Conservation (phyloP, 2,329 filamentous ascomycete genomes). For the Hypoxylon sp. region DNA sequence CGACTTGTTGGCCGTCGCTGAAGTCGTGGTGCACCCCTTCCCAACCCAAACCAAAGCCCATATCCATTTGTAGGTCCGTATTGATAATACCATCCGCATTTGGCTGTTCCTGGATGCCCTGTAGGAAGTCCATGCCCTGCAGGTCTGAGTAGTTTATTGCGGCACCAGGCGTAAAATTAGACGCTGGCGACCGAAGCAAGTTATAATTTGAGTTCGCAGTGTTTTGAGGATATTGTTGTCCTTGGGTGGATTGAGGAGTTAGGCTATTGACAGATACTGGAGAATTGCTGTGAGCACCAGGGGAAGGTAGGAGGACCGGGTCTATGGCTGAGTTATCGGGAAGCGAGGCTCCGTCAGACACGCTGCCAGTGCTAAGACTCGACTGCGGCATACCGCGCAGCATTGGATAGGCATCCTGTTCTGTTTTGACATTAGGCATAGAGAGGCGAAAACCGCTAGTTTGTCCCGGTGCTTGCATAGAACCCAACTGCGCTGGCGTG, state of each 20-base stretch:
- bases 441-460: slow-evolving; percentile 51
- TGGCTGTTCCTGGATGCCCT: slow-evolving; percentile 59
- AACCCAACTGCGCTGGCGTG: slow-evolving; percentile 45
- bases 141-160: slow-evolving; percentile 62
- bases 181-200: slow-evolving; percentile 48
- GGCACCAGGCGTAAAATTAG: slow-evolving; percentile 52
- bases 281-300: slow-evolving; percentile 56
- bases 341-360: slow-evolving; percentile 56
- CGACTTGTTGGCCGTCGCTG: slow-evolving; percentile 71
- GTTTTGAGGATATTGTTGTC: slow-evolving; percentile 42
- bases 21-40: slow-evolving; percentile 75
- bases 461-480: slow-evolving; percentile 46
- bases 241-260: slow-evolving; percentile 54
- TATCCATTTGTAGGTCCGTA: slow-evolving; percentile 69
- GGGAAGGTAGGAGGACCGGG: slow-evolving; percentile 63
- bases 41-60: slow-evolving; percentile 78
- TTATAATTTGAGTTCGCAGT: slow-evolving; percentile 47
- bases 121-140: slow-evolving; percentile 69
- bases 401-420: slow-evolving; percentile 58
- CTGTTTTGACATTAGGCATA: slow-evolving; percentile 56
- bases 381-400: slow-evolving; percentile 60
- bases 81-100: slow-evolving; percentile 48
- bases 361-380: slow-evolving; percentile 57
- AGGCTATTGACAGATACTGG: slow-evolving; percentile 55
- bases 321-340: slow-evolving; percentile 59